Base-by-base conservation (phyloP, 495 filamentous ascomycete species). In the Apiosordaria backusii region DNA sequence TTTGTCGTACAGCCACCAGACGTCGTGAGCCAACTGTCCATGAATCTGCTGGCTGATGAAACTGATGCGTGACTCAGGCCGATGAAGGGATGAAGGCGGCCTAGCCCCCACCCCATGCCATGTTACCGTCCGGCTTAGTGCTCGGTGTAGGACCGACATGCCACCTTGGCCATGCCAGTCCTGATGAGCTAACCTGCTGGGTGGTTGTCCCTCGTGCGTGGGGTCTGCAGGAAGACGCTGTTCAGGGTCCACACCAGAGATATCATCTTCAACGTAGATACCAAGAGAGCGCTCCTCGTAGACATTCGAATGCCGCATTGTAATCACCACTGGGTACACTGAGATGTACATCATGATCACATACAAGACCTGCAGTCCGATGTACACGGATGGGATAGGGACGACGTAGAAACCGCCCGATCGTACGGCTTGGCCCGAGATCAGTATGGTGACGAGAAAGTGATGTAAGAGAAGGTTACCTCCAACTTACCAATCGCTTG, bases 271-370 rank as follows among this genome's bases (percentile, higher is more conserved):
- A 4, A 78, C 74, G 69, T 90, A 92, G 57, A 92, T 86, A n/a
- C 89, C 89, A 0, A 92, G 80, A 1, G 82, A 83, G 6, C 84
- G 84, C 74, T 92, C 90, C 70, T 89, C 87, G 66, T 88, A 89
- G 4, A 85, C 83, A 68, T 89, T 89, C 24, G 84, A 85, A 27
- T 84, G 80, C 15, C 90, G 82, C 71, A 92, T 85, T 16, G 84
- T 88, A 67, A 93, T 91, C 19, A 89, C 89, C 29, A 92, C 89
- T 0, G 90, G 90, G 68, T 89, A 91, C 18, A 88, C 83, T 22
- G 90, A 88, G 68, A 93, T 90, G 75, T 94, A 96, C 91, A 96
- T 96, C 92, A 95, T 96, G 24, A 94, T 84, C n/a, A 92, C 86
- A 75, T 96, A 96, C 23, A 95, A 80, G 18, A 92, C 83, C 67